phyloP scores from a whole-genome alignment of 169 alveolate species.

The Cryptosporidium viatorum region DNA sequence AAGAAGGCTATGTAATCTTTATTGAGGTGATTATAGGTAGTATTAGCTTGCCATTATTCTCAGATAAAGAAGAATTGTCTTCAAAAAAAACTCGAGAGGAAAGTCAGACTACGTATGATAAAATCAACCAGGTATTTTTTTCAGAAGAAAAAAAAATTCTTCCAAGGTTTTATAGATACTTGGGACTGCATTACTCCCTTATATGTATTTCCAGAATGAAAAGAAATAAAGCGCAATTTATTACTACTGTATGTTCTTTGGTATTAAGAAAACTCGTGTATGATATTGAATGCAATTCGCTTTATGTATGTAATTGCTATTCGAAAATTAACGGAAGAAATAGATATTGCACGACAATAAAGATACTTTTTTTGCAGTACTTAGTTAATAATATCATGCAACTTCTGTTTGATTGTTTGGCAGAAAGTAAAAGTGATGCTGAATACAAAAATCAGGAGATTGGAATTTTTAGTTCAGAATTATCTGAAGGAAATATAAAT shows the following conservation, averaged over 20 bases:
- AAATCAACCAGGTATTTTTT: neutral
- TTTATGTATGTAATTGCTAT: slow-evolving; percentile 1
- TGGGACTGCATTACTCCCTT: slow-evolving; percentile 44
- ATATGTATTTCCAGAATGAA: slow-evolving; percentile 69
- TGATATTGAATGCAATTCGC: slow-evolving; percentile 61
- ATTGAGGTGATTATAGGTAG: slow-evolving; percentile 49
- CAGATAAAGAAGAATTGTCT: slow-evolving; percentile 14
- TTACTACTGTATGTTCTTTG: slow-evolving; percentile 55
- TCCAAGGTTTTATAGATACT: slow-evolving; percentile 54
- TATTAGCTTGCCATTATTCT: slow-evolving; percentile 46
- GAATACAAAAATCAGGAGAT: slow-evolving; percentile 63
- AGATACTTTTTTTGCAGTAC: slow-evolving; percentile 7
- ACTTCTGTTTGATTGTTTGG: slow-evolving; percentile 23
- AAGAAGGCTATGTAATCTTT: slow-evolving; percentile 63
- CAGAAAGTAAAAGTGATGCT: slow-evolving; percentile 50
- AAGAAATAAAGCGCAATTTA: slow-evolving; percentile 70
- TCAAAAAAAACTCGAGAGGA: neutral
- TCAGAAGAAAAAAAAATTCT: neutral
- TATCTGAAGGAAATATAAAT: slow-evolving; percentile 10
- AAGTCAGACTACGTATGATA: neutral
- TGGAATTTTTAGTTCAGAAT: slow-evolving; percentile 29
- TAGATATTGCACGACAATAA: neutral
- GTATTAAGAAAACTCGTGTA: slow-evolving; percentile 48
- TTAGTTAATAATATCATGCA: slow-evolving; percentile 12
- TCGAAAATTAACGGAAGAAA: neutral